Base-by-base conservation (phyloP, 306 rosid genomes). In the Medicago ruthenica region DNA sequence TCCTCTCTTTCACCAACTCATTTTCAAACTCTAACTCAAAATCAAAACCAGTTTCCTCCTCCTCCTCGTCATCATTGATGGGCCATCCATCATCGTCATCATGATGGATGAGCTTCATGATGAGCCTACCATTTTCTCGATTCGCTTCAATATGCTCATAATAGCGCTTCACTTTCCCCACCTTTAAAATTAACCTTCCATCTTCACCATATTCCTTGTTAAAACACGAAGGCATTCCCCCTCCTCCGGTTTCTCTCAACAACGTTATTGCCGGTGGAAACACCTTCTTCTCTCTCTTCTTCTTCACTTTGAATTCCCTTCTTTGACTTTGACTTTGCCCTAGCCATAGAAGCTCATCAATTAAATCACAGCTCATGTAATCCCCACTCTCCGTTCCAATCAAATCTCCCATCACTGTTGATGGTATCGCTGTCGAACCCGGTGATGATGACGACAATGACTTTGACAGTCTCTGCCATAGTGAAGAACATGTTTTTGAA, bases 361-460 rank as follows among this genome's bases (percentile, higher is more conserved):
- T 78, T 0, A 41, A 6, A 2, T 45, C 70, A 8, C 62, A 17
- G 42, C 58, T 63, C 84, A 86, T 75, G 81, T 42, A 82, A 21
- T 88, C 88, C 0, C 93, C 96, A 13, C 93, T 93, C 70, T 91
- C 96, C 1, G 93, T 64, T 15, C 98, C 98, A 1, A 91, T 86
- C 64, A 86, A 17, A 54, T 91, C 97, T 15, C 76, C 93, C 61
- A 76, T 59, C 6, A 55, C 60, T 0, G 17, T 24, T 2, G 81
- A 64, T 7, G 9, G 31, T 5, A 73, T 63, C 13, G 59, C 13
- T 5, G 65, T 40, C 5, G 67, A 51, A 12, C n/a, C 41, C 0
- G 18, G 20, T 0, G 40, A 36, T 10, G 81, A 7, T 9, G 64
- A 14, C 47, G 44, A 65, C 16, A 72, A 3, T 3, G 79, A 17